A percentile compares a stretch with the other conserved stretches of the same genome.
phyloP scores from a whole-genome alignment of 225 moss, liverwort and hornwort species.

The Bryum argenteum region DNA sequence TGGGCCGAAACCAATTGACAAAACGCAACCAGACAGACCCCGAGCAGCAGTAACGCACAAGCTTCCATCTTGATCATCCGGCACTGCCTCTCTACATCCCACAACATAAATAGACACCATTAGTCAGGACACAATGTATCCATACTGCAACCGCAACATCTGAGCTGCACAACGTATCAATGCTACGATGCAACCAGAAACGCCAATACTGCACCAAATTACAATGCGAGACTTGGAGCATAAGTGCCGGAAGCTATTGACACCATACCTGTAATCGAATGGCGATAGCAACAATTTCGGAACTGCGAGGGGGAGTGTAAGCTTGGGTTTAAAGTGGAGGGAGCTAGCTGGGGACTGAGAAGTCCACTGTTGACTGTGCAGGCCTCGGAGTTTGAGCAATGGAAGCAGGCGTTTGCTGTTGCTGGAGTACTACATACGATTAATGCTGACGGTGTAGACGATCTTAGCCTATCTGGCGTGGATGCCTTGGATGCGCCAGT shows the following conservation, averaged over 20 bases:
- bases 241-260: no score
- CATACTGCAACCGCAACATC: no score
- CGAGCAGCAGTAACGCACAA: slow-evolving; percentile 10
- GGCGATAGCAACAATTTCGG: background rate
- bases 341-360: background rate
- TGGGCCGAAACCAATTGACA: slow-evolving; percentile 37
- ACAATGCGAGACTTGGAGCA: no score
- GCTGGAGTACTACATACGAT: background rate
- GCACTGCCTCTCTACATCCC: no score
- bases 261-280: no score
- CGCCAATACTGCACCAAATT: no score
- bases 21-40: slow-evolving; percentile 22
- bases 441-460: slow-evolving; percentile 21
- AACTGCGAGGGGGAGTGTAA: background rate
- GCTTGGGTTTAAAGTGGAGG: background rate
- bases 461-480: slow-evolving; percentile 29
- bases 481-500: slow-evolving; percentile 1
- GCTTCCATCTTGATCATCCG: background rate
- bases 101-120: no score
- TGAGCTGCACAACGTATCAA: no score
- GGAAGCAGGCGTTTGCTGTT: background rate
- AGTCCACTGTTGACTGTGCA: slow-evolving; percentile 18
- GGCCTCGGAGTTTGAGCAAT: background rate
- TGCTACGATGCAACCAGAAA: no score
- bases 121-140: no score